A percentile compares a stretch with the other conserved stretches of the same genome.
Evolutionary conservation across 2,329 filamentous ascomycete genomes (phyloP).

Genomic region (Stromatinia cepivora): DNA sequence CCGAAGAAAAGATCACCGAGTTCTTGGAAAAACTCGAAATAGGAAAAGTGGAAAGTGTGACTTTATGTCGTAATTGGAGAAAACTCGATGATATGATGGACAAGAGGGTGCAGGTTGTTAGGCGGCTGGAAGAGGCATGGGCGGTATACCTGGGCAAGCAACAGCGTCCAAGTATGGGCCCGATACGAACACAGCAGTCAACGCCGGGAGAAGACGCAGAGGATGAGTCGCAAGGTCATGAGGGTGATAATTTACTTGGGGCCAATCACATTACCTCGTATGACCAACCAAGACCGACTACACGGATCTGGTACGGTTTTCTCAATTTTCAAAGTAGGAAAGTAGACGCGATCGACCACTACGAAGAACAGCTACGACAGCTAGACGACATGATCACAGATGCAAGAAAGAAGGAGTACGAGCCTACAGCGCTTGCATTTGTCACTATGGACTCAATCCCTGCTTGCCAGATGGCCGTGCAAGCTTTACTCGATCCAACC

Average conservation of each 20-base stretch:
- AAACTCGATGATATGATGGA: slow-evolving; percentile 74
- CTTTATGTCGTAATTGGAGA: slow-evolving; percentile 83
- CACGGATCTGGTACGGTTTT: slow-evolving; percentile 76
- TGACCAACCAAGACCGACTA: slow-evolving; percentile 61
- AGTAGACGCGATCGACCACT: slow-evolving; percentile 92
- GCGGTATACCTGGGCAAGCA: slow-evolving; percentile 67
- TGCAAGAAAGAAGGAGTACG: slow-evolving; percentile 73
- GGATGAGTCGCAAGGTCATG: slow-evolving; percentile 50
- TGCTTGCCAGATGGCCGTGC: slow-evolving; percentile 90
- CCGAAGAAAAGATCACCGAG: slow-evolving; percentile 79
- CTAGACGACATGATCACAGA: slow-evolving; percentile 72
- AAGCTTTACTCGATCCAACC: slow-evolving; percentile 87
- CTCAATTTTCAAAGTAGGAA: slow-evolving; percentile 69
- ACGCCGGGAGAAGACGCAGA: slow-evolving; percentile 46
- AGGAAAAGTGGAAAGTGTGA: slow-evolving; percentile 85
- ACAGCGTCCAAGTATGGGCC: background rate
- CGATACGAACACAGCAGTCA: slow-evolving; percentile 46
- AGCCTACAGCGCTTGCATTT: slow-evolving; percentile 81
- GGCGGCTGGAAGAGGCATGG: slow-evolving; percentile 80
- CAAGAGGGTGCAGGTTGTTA: slow-evolving; percentile 63
- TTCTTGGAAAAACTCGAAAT: slow-evolving; percentile 87
- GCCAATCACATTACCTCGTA: slow-evolving; percentile 44
- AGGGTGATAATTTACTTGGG: slow-evolving; percentile 60
- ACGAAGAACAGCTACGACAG: slow-evolving; percentile 77
- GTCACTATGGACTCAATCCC: slow-evolving; percentile 97